These are phyloP conservation scores for Penicillium steckii DNA, from an alignment of 495 filamentous ascomycete species.

Conservation along the genomic window DNA sequence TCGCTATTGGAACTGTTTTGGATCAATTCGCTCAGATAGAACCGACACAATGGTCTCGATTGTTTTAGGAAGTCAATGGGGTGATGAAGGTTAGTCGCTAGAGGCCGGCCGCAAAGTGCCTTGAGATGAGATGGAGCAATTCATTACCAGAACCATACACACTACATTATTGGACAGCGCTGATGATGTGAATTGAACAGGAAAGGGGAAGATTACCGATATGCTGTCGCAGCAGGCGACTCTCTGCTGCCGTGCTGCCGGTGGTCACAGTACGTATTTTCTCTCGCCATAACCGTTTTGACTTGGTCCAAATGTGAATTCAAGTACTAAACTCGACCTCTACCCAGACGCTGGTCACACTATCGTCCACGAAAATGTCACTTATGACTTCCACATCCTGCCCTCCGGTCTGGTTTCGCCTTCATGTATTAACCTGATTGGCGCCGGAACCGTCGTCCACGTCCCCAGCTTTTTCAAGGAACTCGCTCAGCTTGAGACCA, in stretches of 20 bases:
- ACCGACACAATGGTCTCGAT: constrained; percentile 53
- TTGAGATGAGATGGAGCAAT: constrained; percentile 8
- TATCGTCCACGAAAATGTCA: constrained; percentile 58
- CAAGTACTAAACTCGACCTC: not conserved
- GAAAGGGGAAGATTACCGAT: constrained; percentile 73
- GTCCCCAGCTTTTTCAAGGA: constrained; percentile 87
- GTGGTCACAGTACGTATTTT: constrained; percentile 58
- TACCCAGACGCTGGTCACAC: constrained; percentile 52
- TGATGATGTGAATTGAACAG: constrained; percentile 16
- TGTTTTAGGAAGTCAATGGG: constrained; percentile 64
- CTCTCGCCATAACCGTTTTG: not conserved
- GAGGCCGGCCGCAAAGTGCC: not conserved
- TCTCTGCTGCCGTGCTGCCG: constrained; percentile 61
- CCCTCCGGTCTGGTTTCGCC: constrained; percentile 76
- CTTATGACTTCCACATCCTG: constrained; percentile 72
- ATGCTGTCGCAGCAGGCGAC: constrained; percentile 58
- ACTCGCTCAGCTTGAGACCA: constrained; percentile 63
- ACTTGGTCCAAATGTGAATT: constrained; percentile 13
- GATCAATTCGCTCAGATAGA: not conserved
- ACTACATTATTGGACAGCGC: not conserved
- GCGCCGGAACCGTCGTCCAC: constrained; percentile 82
- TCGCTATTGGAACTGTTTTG: constrained; percentile 2
- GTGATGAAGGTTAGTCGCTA: constrained; percentile 59
- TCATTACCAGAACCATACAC: too few species aligned
- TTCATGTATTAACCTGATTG: constrained; percentile 77